A percentile compares a stretch with the other conserved stretches of the same genome.
Evolutionary conservation across 192 early-diverging fungal species (phyloP).

Genomic region (Geranomyces michiganensis): DNA sequence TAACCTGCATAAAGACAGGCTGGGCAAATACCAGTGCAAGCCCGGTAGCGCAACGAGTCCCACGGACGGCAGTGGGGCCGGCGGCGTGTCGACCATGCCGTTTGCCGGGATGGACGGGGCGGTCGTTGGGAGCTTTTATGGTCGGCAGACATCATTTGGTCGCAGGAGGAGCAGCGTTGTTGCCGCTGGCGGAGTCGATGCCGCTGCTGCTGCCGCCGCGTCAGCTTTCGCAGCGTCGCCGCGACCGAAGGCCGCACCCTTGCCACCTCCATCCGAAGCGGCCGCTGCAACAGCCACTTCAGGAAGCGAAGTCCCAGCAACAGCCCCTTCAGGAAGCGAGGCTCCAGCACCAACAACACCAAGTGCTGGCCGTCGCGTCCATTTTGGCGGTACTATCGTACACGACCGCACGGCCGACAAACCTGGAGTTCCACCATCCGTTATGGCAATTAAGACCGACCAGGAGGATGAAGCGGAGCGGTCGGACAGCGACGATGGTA

Average conservation of each 20-base stretch:
- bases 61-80: background rate
- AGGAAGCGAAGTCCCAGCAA: background rate
- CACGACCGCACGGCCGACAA: background rate
- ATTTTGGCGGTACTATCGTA: background rate
- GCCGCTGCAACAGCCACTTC: background rate
- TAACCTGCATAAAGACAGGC: slow-evolving; percentile 17
- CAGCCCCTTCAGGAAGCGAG: background rate
- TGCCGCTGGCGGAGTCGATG: background rate
- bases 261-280: background rate
- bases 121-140: slow-evolving; percentile 7
- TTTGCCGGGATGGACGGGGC: slow-evolving; percentile 6
- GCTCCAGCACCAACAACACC: background rate
- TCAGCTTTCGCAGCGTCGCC: background rate
- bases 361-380: background rate
- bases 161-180: background rate
- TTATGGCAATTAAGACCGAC: background rate
- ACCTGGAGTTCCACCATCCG: background rate
- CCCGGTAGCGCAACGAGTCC: background rate
- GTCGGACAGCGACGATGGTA: background rate
- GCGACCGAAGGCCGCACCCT: background rate
- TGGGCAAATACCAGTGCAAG: background rate
- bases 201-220: background rate
- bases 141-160: background rate
- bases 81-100: background rate
- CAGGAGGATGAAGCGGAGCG: background rate